Base-by-base conservation (phyloP, 139 green algal species). In the Eudorina sp. region DNA sequence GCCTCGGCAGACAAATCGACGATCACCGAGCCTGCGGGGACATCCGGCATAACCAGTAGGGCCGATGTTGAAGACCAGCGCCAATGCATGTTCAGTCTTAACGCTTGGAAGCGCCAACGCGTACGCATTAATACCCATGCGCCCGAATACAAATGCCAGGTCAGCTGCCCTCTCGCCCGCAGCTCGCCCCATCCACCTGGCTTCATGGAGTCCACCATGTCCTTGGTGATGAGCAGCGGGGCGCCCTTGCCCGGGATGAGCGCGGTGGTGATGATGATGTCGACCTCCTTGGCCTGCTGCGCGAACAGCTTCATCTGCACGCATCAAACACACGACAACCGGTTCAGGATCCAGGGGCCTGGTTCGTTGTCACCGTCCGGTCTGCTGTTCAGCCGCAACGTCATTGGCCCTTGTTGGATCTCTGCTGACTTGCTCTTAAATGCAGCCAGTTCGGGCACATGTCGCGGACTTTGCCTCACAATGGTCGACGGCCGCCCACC, bases 181-280 rank as follows among this genome's bases (percentile, higher is more conserved):
- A 11, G 55, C 7, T 66, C 23, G 55, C 29, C 29, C 55, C 29
- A 25, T 25, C 7, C 55, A 96, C 94, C 94, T 0, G 94, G 94
- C 90, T 96, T 95, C 96, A 98, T 98, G 81, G 43, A 90, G 85
- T 97, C 95, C 41, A 98, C 91, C 90, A 96, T 95, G 72, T 98
- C 94, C 62, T 93, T 92, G 3, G 83, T 95, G 86, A 99, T 96
- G 21, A 99, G 94, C 90, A 94, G 78, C 4, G 97, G 97, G 4
- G 97, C 97, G 45, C 90, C 89, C 93, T 97, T 97, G 89, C 96
- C 96, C 6, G 96, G 91, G 84, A 94, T 94, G 86, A 92, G 92
- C 0, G 97, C 97, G 3, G 97, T 99, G 79, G 95, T 95, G 93
- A 99, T 96, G 92, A 98, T 95, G 88, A 99, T 97, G 92, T 99